Evolutionary conservation across 1,284 basidiomycete species (phyloP).

Genomic region (Microbotryomycetes sp.): DNA sequence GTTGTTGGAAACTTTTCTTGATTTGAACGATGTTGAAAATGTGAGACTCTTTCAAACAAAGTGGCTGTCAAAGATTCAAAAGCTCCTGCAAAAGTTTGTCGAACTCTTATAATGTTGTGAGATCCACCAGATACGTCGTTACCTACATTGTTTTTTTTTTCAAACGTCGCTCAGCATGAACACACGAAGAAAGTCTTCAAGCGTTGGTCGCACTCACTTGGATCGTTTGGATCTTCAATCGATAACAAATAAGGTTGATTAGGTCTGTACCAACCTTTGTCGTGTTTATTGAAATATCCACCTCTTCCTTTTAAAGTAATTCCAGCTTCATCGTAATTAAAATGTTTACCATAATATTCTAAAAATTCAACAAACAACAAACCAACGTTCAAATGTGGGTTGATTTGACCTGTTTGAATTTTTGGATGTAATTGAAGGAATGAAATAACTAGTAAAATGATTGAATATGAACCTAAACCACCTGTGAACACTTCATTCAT

Average conservation of each 20-base stretch:
- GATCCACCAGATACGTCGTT: constrained; percentile 92
- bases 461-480: constrained; percentile 87
- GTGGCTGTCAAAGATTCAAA: constrained; percentile 71
- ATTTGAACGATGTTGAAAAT: constrained; percentile 16
- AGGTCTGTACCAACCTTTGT: constrained; percentile 69
- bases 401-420: constrained; percentile 77
- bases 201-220: constrained; percentile 53
- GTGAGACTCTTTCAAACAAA: constrained; percentile 49
- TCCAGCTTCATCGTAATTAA: constrained; percentile 83
- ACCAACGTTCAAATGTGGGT: constrained; percentile 79
- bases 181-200: constrained; percentile 9
- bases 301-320: constrained; percentile 82
- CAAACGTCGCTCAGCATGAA: no score
- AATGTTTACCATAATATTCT: constrained; percentile 86
- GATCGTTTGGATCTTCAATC: constrained; percentile 93
- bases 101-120: constrained; percentile 73
- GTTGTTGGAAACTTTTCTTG: constrained; percentile 7
- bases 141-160: no score
- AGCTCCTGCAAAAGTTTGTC: constrained; percentile 76
- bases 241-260: constrained; percentile 60
- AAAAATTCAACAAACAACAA: constrained; percentile 93
- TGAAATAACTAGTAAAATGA: constrained; percentile 85
- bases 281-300: constrained; percentile 70
- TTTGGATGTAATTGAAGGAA: constrained; percentile 98
- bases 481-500: constrained; percentile 98